Conservation (phyloP, 306 rosid genomes). For the Castanopsis chinensis region DNA sequence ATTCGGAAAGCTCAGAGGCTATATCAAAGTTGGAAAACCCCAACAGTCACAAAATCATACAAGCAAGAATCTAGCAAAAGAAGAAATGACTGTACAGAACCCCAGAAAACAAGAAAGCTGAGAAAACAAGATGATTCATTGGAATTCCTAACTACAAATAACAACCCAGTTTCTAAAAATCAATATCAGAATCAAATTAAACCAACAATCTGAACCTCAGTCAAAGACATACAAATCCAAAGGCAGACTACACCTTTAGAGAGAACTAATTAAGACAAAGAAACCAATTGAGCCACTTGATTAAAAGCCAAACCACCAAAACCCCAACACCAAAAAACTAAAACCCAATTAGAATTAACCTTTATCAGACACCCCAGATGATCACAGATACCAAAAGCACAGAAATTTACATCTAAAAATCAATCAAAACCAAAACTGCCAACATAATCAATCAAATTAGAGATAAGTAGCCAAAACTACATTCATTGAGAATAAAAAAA, state of each 20-base stretch:
- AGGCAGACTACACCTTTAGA: background rate
- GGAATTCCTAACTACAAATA: slow-evolving; percentile 6
- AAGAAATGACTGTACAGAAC: slow-evolving; percentile 14
- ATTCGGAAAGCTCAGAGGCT: background rate
- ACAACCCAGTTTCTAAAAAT: slow-evolving; percentile 13
- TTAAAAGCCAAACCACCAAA: slow-evolving; percentile 22
- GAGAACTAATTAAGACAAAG: slow-evolving; percentile 1
- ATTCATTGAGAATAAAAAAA: too few relatives aligned
- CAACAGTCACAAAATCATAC: background rate
- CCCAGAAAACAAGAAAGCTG: slow-evolving; percentile 1
- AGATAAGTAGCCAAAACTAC: too few relatives aligned
- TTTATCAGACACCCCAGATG: slow-evolving; percentile 24
- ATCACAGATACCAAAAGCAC: slow-evolving; percentile 4
- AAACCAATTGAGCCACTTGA: slow-evolving; percentile 4
- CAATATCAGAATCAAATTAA: slow-evolving; percentile 1
- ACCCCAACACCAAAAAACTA: slow-evolving; percentile 20
- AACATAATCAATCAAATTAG: too few relatives aligned
- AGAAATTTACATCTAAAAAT: slow-evolving; percentile 18
- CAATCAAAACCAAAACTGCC: too few relatives aligned
- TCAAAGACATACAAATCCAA: slow-evolving; percentile 16
- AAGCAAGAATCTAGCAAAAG: background rate
- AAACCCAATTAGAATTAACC: slow-evolving; percentile 14
- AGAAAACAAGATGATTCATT: background rate
- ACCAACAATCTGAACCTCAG: slow-evolving; percentile 13
- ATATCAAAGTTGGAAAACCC: background rate